Base-by-base conservation (phyloP, 208 protist species). In the Endotrypanum monterogeii region DNA sequence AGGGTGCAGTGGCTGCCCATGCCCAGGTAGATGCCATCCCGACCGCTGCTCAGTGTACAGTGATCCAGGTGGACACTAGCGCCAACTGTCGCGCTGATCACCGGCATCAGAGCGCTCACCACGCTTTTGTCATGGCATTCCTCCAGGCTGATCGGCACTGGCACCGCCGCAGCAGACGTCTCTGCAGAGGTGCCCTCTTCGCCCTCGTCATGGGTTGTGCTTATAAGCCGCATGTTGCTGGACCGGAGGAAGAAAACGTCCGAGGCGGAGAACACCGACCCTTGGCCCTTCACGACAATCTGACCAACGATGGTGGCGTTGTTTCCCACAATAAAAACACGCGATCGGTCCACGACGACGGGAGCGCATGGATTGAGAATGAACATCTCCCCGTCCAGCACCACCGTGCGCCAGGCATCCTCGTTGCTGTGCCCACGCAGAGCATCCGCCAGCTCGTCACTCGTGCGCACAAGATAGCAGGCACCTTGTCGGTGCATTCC, bases 11-110 rank as follows among this genome's bases (percentile, higher is more conserved):
- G 35, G 28, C 84, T 89, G 32, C 82, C 78, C 52, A 90, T 77
- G 16, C 88, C 86, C 7, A 89, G 67, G 60, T 89, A 90, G 23
- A 93, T 75, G 44, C 86, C 88, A 75, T 93, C 88, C 41, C 88
- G 88, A 16, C 85, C 88, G 68, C 86, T 89, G 65, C 80, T 71
- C 18, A 93, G 56, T 11, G 50, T 62, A 76, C 88, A 93, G 55
- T 79, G 72, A 12, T 71, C 58, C 11, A 90, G 55, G 54, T 83
- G 76, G 0, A 90, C 50, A 16, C 77, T 39, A 6, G 85, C 87
- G 63, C 78, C 69, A 3, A 69, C 62, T 2, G 85, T 93, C 14
- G 74, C 86, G 60, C 78, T 79, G 25, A 93, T 30, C 7, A 88
- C 76, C 4, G 88, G 87, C 23, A 68, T 63, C 1, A 81, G 30